phyloP scores from a whole-genome alignment of 106 monocot genomes.

The Acorus calamus region DNA sequence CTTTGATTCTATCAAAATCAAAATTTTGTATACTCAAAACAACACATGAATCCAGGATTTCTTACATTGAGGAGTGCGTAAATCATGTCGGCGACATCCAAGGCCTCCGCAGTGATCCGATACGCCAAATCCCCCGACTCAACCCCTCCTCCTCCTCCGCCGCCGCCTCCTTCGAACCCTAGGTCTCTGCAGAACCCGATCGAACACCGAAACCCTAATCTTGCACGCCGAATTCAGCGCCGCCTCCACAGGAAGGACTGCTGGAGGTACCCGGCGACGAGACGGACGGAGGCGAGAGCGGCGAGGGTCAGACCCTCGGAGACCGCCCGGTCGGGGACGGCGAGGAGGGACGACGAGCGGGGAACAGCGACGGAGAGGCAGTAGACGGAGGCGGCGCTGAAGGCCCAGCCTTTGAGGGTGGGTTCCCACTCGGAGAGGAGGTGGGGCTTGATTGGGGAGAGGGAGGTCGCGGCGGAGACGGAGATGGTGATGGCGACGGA shows the following conservation, averaged over 20 bases:
- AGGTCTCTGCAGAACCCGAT: conserved; percentile 44
- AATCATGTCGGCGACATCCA: conserved; percentile 55
- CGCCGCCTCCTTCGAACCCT: conserved; percentile 57
- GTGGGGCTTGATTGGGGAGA: conserved; percentile 26
- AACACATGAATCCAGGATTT: background rate
- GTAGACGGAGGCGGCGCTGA: conserved; percentile 33
- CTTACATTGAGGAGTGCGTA: conserved; percentile 63
- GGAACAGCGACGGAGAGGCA: conserved; percentile 42
- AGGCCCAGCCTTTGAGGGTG: conserved; percentile 40
- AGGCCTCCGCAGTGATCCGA: conserved; percentile 57
- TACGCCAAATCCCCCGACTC: conserved; percentile 50
- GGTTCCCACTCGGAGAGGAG: conserved; percentile 24
- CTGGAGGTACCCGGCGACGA: conserved; percentile 28
- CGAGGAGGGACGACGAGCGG: conserved; percentile 10
- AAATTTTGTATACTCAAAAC: too few relatives aligned
- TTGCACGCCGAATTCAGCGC: conserved; percentile 29
- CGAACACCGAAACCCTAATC: conserved; percentile 46
- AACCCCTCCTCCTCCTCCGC: conserved; percentile 5
- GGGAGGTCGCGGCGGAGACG: background rate
- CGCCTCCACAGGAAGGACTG: conserved; percentile 70
- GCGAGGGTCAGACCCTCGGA: conserved; percentile 24
- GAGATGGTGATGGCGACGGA: too few relatives aligned
- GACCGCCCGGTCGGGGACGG: conserved; percentile 4
- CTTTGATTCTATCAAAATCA: too few relatives aligned
- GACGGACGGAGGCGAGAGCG: conserved; percentile 14